Percentiles rank a stretch among this genome's conserved stretches.
These are phyloP conservation scores for Apiotrichum laibachii DNA, from an alignment of 1,284 basidiomycete genomes.

Conservation along the genomic window DNA sequence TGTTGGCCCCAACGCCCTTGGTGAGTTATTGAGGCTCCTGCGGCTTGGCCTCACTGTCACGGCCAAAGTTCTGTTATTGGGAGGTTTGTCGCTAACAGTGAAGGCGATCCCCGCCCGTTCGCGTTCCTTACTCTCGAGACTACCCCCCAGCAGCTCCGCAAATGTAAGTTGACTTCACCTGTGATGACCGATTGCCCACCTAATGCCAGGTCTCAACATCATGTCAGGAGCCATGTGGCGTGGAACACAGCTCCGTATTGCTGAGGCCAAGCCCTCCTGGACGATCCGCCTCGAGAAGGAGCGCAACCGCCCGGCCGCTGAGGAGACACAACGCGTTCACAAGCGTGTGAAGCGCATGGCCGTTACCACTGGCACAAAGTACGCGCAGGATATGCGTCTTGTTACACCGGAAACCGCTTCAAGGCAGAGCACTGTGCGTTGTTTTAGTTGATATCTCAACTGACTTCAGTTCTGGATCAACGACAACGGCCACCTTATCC, in stretches of 20 bases:
- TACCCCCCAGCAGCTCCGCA: conserved; percentile 42
- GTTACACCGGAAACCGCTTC: conserved; percentile 22
- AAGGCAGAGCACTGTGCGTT: conserved; percentile 1
- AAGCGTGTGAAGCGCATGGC: conserved; percentile 13
- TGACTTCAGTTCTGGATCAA: conserved; percentile 40
- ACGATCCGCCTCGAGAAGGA: conserved; percentile 25
- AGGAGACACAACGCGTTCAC: conserved; percentile 11
- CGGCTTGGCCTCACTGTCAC: not conserved
- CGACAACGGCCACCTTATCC: conserved; percentile 31
- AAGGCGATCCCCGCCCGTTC: conserved; percentile 46
- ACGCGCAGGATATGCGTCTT: conserved; percentile 44
- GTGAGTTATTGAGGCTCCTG: conserved; percentile 24
- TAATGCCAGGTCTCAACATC: conserved; percentile 43
- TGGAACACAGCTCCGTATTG: conserved; percentile 44
- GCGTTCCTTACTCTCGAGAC: conserved; percentile 45
- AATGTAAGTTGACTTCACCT: conserved; percentile 33
- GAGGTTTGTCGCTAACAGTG: not conserved
- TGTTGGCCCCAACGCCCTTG: conserved; percentile 40
- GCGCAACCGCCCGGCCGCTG: conserved; percentile 18
- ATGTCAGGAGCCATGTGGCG: conserved; percentile 50
- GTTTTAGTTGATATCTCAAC: not conserved
- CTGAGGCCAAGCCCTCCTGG: conserved; percentile 44
- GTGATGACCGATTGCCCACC: not conserved
- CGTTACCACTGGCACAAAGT: conserved; percentile 34
- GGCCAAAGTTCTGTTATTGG: too few relatives aligned